Percentiles rank a stretch among this genome's conserved stretches.
Evolutionary conservation across 768 basidiomycete genomes (phyloP).

Genomic region (Lactifluus subvellereus): DNA sequence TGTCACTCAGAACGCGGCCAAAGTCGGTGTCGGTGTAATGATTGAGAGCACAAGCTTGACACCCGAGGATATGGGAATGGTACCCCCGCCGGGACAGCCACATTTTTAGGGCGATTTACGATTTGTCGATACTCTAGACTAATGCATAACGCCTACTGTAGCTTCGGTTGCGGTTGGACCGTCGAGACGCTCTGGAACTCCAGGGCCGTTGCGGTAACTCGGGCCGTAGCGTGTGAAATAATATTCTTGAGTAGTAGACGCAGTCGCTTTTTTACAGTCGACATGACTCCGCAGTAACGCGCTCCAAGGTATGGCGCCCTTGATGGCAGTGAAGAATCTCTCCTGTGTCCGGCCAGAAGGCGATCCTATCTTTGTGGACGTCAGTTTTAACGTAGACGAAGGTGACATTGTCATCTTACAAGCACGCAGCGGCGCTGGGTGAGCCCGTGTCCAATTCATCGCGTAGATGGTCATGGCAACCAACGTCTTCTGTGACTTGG

Average conservation of each 20-base stretch:
- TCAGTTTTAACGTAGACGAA: slow-evolving; percentile 57
- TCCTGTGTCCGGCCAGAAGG: slow-evolving; percentile 44
- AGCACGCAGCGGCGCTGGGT: slow-evolving; percentile 77
- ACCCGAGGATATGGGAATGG: slow-evolving; percentile 70
- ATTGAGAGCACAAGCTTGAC: slow-evolving; percentile 82
- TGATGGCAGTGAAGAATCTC: slow-evolving; percentile 52
- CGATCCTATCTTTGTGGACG: slow-evolving; percentile 49
- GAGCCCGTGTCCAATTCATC: slow-evolving; percentile 14
- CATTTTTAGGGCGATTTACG: slow-evolving; percentile 17
- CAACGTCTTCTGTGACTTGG: background rate
- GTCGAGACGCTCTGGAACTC: no score
- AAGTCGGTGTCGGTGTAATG: slow-evolving; percentile 97
- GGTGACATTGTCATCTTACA: slow-evolving; percentile 75
- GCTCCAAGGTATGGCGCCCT: slow-evolving; percentile 11
- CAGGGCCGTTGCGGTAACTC: background rate
- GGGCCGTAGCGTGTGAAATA: slow-evolving; percentile 17
- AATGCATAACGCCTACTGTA: slow-evolving; percentile 17
- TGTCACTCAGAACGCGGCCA: slow-evolving; percentile 69
- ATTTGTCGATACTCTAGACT: slow-evolving; percentile 22
- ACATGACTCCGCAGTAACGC: background rate
- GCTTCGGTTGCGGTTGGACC: background rate
- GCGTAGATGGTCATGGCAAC: background rate
- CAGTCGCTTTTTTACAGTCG: background rate
- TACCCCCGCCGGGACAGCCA: slow-evolving; percentile 28
- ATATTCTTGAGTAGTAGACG: background rate